Evolutionary conservation across 2,329 filamentous ascomycete genomes (phyloP).

Genomic region (Torrubiellomyces zombiae): DNA sequence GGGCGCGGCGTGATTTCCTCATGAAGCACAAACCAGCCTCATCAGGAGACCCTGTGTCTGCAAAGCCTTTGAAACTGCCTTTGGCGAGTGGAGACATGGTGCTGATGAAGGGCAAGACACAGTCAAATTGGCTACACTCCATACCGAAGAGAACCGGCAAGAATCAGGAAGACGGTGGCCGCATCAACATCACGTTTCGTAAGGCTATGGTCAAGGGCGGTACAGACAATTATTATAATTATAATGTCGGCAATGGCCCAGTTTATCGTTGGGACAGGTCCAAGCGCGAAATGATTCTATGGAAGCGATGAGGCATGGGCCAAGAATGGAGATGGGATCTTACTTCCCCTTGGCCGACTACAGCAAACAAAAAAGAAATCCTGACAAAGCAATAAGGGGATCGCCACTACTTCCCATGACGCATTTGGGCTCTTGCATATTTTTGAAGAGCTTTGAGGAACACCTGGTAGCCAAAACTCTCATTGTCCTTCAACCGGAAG

Average conservation of each 20-base stretch:
- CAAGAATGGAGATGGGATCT: slow-evolving; percentile 3
- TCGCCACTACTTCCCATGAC: slow-evolving; percentile 46
- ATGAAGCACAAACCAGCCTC: slow-evolving; percentile 58
- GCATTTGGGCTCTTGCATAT: slow-evolving; percentile 77
- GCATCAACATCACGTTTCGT: slow-evolving; percentile 67
- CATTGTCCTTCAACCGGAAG: slow-evolving; percentile 60
- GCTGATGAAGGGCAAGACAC: slow-evolving; percentile 60
- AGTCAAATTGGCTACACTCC: slow-evolving; percentile 61
- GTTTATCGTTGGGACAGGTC: slow-evolving; percentile 51
- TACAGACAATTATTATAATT: slow-evolving; percentile 71
- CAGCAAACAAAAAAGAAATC: background rate
- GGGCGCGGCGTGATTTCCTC: slow-evolving; percentile 56
- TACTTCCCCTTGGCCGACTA: background rate
- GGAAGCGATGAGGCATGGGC: slow-evolving; percentile 13
- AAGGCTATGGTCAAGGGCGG: slow-evolving; percentile 53
- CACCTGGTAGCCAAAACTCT: slow-evolving; percentile 81
- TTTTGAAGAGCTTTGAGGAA: slow-evolving; percentile 74
- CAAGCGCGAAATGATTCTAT: slow-evolving; percentile 30
- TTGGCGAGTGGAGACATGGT: slow-evolving; percentile 62
- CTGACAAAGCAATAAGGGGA: background rate
- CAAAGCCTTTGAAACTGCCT: slow-evolving; percentile 29
- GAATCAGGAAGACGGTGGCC: slow-evolving; percentile 42
- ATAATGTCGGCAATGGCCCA: slow-evolving; percentile 57
- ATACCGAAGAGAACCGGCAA: slow-evolving; percentile 58
- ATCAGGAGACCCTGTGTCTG: slow-evolving; percentile 10